Conservation (phyloP, 139 green algal species). For the Diplosphaera chodatii region DNA sequence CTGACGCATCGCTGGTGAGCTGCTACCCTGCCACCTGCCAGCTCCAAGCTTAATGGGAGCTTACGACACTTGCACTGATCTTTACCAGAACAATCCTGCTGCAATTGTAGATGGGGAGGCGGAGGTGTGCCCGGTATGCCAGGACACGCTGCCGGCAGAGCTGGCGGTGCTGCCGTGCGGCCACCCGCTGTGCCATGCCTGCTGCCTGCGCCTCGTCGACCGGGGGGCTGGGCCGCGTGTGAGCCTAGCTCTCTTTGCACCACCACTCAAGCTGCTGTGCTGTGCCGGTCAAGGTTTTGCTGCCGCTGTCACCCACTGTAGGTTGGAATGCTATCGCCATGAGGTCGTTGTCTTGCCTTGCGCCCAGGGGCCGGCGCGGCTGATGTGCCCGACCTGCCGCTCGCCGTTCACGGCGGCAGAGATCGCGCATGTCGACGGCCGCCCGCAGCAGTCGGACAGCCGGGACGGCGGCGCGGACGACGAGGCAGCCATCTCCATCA, state of each 20-base stretch:
- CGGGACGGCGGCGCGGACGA: constrained; percentile 4
- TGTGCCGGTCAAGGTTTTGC: background rate
- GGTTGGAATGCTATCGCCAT: too few species aligned
- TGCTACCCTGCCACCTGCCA: too few species aligned
- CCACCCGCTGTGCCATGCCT: constrained; percentile 61
- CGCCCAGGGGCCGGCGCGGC: constrained; percentile 18
- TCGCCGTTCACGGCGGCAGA: constrained; percentile 28
- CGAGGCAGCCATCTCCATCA: constrained; percentile 38
- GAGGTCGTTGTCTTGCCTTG: too few species aligned
- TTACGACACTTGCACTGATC: too few species aligned
- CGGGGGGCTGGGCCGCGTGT: background rate
- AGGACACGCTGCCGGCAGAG: constrained; percentile 42
- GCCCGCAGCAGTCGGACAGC: background rate
- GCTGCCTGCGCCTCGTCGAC: constrained; percentile 47
- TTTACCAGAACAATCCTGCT: background rate
- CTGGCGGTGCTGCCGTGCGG: constrained; percentile 65
- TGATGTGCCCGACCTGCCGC: constrained; percentile 73
- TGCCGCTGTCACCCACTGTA: background rate
- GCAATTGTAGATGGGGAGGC: background rate
- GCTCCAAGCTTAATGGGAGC: too few species aligned
- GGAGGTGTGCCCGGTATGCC: constrained; percentile 67
- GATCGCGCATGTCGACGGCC: constrained; percentile 51
- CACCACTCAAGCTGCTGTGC: background rate
- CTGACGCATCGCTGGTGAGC: too few species aligned
- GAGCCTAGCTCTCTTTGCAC: background rate